Evolutionary conservation across 257 asterid species (phyloP).

Genomic region (Nicotiana obtusifolia): DNA sequence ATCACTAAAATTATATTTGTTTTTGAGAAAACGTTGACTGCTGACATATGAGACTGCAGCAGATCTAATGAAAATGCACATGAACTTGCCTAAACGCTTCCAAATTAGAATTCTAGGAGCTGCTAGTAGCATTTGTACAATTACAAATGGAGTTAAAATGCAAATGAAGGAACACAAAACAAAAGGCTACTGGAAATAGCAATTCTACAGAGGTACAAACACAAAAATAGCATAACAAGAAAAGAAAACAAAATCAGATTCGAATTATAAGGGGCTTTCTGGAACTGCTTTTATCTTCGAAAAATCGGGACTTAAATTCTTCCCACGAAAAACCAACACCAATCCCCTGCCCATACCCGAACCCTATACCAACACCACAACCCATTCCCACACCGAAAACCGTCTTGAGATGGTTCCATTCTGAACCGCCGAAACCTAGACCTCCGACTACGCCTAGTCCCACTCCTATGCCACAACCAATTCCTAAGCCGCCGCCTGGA

Average conservation of each 20-base stretch:
- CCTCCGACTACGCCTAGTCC: constrained; percentile 72
- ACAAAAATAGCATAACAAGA: not conserved
- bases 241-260: constrained; percentile 11
- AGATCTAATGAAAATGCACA: too few relatives aligned
- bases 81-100: not conserved
- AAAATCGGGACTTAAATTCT: constrained; percentile 32
- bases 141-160: not conserved
- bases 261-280: constrained; percentile 34
- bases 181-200: not conserved
- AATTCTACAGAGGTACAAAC: not conserved
- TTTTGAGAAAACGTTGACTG: too few relatives aligned
- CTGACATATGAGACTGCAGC: too few relatives aligned
- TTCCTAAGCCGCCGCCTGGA: constrained; percentile 75
- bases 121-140: not conserved
- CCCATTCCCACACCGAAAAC: constrained; percentile 77
- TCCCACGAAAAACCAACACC: constrained; percentile 56
- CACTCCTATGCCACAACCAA: constrained; percentile 76
- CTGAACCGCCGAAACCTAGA: constrained; percentile 46
- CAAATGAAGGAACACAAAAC: not conserved
- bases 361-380: constrained; percentile 73
- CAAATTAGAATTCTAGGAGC: not conserved
- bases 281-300: constrained; percentile 26
- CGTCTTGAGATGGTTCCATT: constrained; percentile 47
- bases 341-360: constrained; percentile 71
- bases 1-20: too few relatives aligned